Percentiles rank a stretch among this genome's conserved stretches.
Conservation (phyloP, 1,284 basidiomycete species). For the Cutaneotrichosporon sp. region DNA sequence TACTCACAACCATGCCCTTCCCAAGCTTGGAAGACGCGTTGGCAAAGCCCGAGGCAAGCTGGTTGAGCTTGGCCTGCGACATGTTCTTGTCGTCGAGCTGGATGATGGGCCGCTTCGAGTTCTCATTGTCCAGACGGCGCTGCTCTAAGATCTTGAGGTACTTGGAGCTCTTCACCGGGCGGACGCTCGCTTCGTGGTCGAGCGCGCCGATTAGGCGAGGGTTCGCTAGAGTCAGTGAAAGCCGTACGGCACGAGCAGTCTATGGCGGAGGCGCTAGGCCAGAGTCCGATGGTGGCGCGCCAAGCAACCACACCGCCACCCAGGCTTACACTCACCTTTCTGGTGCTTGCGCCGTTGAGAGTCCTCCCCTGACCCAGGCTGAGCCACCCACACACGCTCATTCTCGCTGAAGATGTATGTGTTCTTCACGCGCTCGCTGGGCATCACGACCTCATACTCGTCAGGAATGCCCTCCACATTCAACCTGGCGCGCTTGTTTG, state of each 20-base stretch:
- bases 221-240: slow-evolving; percentile 19
- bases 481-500: slow-evolving; percentile 25
- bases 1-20: slow-evolving; percentile 40
- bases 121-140: slow-evolving; percentile 51
- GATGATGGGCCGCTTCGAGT: slow-evolving; percentile 54
- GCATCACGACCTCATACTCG: slow-evolving; percentile 43
- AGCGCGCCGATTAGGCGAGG: slow-evolving; percentile 41
- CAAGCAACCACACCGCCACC: neutral
- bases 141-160: slow-evolving; percentile 55
- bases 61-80: slow-evolving; percentile 44
- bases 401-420: slow-evolving; percentile 46
- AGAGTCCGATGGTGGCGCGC: too few species aligned
- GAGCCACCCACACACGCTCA: slow-evolving; percentile 27
- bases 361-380: slow-evolving; percentile 17
- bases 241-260: too few species aligned
- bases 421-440: slow-evolving; percentile 40
- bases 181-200: slow-evolving; percentile 47
- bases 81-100: slow-evolving; percentile 49
- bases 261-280: too few species aligned
- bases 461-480: slow-evolving; percentile 39
- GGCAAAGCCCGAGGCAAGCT: slow-evolving; percentile 41
- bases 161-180: slow-evolving; percentile 47
- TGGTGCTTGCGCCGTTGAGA: slow-evolving; percentile 36
- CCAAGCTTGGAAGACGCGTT: slow-evolving; percentile 41
- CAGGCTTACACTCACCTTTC: slow-evolving; percentile 31